phyloP scores from a whole-genome alignment of 305 asterid genomes.

The Ilex paraguariensis region DNA sequence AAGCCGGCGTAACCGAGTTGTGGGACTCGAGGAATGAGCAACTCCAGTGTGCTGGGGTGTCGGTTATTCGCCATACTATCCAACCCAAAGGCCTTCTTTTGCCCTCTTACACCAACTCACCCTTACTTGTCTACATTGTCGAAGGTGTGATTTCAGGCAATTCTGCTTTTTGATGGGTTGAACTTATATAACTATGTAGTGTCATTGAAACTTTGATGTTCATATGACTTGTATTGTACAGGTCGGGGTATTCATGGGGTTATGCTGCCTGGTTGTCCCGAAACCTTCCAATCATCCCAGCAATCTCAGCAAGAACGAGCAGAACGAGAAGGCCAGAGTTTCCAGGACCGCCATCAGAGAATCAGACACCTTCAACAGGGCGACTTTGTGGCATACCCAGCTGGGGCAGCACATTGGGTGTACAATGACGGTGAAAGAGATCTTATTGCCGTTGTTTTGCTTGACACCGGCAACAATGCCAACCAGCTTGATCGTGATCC shows the following conservation, averaged over 20 bases:
- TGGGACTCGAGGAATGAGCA: conserved; percentile 46
- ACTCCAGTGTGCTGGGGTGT: conserved; percentile 61
- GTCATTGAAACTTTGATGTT: too few species aligned
- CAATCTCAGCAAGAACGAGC: conserved; percentile 2
- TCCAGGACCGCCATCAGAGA: conserved; percentile 44
- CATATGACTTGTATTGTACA: conserved; percentile 8
- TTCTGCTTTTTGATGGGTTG: neutral
- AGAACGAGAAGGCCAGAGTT: conserved; percentile 16
- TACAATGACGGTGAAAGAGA: conserved; percentile 54
- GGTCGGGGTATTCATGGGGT: conserved; percentile 46
- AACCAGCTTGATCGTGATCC: conserved; percentile 60
- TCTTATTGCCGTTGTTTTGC: conserved; percentile 39
- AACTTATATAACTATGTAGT: too few species aligned
- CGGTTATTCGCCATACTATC: conserved; percentile 42
- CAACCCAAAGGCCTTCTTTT: conserved; percentile 34
- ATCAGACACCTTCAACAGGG: conserved; percentile 38
- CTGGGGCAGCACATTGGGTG: conserved; percentile 61
- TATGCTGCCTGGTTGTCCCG: conserved; percentile 54
- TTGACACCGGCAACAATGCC: conserved; percentile 38
- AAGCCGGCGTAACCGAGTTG: conserved; percentile 54
- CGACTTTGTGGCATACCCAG: conserved; percentile 45
- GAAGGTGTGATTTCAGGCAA: conserved; percentile 27
- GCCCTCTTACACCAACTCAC: conserved; percentile 51
- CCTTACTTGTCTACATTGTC: conserved; percentile 37
- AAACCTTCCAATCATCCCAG: conserved; percentile 47